Evolutionary conservation across 164 flowering plant species (phyloP).

Genomic region (Litsea cubeba): DNA sequence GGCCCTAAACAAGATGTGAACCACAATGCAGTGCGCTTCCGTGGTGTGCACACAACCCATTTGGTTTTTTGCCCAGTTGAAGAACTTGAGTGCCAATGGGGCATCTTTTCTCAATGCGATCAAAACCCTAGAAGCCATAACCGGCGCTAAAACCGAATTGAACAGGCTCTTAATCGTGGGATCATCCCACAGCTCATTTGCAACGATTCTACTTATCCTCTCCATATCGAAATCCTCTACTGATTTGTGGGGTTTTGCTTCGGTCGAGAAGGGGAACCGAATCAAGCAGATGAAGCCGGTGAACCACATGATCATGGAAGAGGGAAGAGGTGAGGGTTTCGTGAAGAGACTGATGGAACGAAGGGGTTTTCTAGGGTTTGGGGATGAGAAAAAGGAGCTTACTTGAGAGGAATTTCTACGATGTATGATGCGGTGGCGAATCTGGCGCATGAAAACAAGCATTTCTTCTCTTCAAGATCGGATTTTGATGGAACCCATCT

Average conservation of each 20-base stretch:
- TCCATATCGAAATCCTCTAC: slow-evolving; percentile 25
- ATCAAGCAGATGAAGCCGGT: slow-evolving; percentile 29
- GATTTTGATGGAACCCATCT: slow-evolving; percentile 12
- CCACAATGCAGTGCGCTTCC: slow-evolving; percentile 56
- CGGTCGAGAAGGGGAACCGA: slow-evolving; percentile 27
- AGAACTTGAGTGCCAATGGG: slow-evolving; percentile 47
- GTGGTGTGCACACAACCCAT: slow-evolving; percentile 41
- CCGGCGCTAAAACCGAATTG: slow-evolving; percentile 45
- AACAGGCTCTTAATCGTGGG: slow-evolving; percentile 31
- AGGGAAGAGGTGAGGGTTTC: slow-evolving; percentile 13
- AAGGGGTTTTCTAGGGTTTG: neutral
- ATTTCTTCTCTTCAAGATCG: slow-evolving; percentile 21
- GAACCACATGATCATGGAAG: slow-evolving; percentile 24
- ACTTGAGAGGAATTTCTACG: slow-evolving; percentile 20
- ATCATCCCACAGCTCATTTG: slow-evolving; percentile 51
- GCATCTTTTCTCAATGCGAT: slow-evolving; percentile 45
- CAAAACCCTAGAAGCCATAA: slow-evolving; percentile 46
- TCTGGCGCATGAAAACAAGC: slow-evolving; percentile 35
- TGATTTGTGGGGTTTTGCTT: slow-evolving; percentile 10
- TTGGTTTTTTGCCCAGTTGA: slow-evolving; percentile 46
- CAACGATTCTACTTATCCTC: slow-evolving; percentile 31
- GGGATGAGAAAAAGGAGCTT: slow-evolving; percentile 14
- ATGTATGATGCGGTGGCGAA: slow-evolving; percentile 20
- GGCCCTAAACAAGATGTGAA: slow-evolving; percentile 57
- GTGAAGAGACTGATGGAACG: neutral